phyloP scores from a whole-genome alignment of 371 early-diverging fungal species.

The Cokeromyces recurvatus region DNA sequence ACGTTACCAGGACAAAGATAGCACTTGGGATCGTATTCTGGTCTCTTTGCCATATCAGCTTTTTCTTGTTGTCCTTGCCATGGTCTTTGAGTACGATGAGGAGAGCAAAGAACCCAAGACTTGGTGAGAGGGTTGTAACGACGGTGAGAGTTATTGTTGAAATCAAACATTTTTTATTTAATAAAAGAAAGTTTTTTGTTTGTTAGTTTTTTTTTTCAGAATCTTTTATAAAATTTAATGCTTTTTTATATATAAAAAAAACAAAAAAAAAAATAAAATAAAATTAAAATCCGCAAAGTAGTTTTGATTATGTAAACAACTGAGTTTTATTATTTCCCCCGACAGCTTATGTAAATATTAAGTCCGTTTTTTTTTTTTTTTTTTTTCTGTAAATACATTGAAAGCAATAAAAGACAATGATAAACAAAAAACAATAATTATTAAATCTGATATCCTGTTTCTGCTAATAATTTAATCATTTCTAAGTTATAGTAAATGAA shows the following conservation, averaged over 20 bases:
- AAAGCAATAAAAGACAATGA: no score
- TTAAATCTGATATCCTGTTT: constrained; percentile 12
- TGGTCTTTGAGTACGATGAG: constrained; percentile 91
- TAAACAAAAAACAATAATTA: no score
- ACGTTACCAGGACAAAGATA: constrained; percentile 86
- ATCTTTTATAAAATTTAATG: no score
- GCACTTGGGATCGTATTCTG: constrained; percentile 74
- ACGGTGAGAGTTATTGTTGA: constrained; percentile 68
- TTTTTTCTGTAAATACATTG: no score
- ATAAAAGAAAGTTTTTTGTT: background rate
- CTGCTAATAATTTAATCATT: constrained; percentile 19
- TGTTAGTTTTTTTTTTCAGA: no score
- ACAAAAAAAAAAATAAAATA: no score
- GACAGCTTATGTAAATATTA: constrained; percentile 5
- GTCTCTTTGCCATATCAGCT: constrained; percentile 37
- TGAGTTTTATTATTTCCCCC: constrained; percentile 5
- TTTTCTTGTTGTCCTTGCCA: constrained; percentile 84
- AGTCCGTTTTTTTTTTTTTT: background rate
- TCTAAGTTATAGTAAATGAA: constrained; percentile 2
- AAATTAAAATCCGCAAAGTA: no score
- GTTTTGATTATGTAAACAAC: constrained; percentile 18
- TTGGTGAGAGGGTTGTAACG: constrained; percentile 86
- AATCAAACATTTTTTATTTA: constrained; percentile 29
- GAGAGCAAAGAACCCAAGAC: constrained; percentile 91
- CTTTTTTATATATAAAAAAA: no score